Percentiles rank a stretch among this genome's conserved stretches.
These are phyloP conservation scores for Daedaleopsis nitida DNA, from an alignment of 768 basidiomycete genomes.

Conservation along the genomic window DNA sequence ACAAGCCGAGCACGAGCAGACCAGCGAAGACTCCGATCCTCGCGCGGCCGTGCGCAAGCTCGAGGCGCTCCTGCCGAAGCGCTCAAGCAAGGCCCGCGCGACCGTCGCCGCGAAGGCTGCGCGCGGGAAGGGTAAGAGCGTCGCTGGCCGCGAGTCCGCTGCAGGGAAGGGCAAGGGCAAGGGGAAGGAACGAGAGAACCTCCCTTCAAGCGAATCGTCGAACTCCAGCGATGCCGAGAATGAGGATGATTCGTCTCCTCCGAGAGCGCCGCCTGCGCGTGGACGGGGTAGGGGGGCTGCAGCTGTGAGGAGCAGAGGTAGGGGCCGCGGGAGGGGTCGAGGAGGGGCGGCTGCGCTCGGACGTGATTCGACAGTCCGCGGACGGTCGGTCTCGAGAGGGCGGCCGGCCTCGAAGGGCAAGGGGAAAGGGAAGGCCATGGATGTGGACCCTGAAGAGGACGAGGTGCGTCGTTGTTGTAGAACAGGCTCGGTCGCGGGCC, in stretches of 20 bases:
- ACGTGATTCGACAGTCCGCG: neutral
- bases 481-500: neutral
- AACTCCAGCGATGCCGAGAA: constrained; percentile 5
- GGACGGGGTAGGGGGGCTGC: constrained; percentile 2
- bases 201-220: neutral
- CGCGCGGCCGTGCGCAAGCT: constrained; percentile 19
- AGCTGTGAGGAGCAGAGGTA: constrained; percentile 2
- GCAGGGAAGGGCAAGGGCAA: neutral
- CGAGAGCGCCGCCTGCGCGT: constrained; percentile 4
- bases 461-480: constrained; percentile 24
- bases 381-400: constrained; percentile 15
- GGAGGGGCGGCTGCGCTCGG: neutral
- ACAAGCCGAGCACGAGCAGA: constrained; percentile 11
- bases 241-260: constrained; percentile 13
- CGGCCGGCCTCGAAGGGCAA: constrained; percentile 12
- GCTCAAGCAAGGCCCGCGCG: constrained; percentile 11
- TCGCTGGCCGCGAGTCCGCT: too few species aligned
- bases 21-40: constrained; percentile 19
- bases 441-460: constrained; percentile 24
- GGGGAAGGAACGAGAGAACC: constrained; percentile 12
- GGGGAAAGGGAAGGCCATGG: constrained; percentile 20
- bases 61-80: constrained; percentile 24
- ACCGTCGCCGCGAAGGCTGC: neutral
- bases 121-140: neutral
- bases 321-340: constrained; percentile 9